Conservation (phyloP, 106 monocot genomes). For the Amphibolis antarctica region DNA sequence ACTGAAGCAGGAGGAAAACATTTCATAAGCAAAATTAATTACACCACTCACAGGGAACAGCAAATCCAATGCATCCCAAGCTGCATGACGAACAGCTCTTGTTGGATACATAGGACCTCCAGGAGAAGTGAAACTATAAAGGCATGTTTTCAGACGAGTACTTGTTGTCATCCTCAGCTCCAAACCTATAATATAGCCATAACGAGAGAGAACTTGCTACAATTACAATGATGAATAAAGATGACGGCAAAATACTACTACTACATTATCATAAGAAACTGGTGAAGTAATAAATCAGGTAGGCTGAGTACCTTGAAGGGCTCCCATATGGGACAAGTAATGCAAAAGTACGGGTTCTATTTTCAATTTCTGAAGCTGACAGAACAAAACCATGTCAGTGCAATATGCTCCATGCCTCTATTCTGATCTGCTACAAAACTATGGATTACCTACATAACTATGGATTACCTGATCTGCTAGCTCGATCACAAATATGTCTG, state of each 20-base stretch:
- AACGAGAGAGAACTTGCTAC: background rate
- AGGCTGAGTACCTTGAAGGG: constrained; percentile 50
- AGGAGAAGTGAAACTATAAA: constrained; percentile 86
- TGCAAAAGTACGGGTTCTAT: constrained; percentile 91
- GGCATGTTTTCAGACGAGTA: constrained; percentile 78
- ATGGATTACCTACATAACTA: constrained; percentile 26
- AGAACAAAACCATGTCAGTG: background rate
- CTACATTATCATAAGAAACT: background rate
- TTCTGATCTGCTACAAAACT: background rate
- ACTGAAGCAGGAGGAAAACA: background rate
- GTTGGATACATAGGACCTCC: constrained; percentile 50
- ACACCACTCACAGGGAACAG: constrained; percentile 61
- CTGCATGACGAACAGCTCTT: constrained; percentile 88
- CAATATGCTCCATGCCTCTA: background rate
- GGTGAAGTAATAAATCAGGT: background rate
- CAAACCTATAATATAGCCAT: constrained; percentile 31
- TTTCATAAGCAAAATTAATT: background rate
- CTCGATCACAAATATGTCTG: constrained; percentile 82
- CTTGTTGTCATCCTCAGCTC: constrained; percentile 94
- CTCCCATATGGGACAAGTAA: constrained; percentile 57
- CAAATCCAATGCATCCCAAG: constrained; percentile 81
- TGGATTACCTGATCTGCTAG: constrained; percentile 71
- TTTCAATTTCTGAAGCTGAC: constrained; percentile 92
- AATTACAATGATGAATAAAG: background rate
- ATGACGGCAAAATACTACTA: background rate